Evolutionary conservation across 2,329 filamentous ascomycete species (phyloP), one percentile per base, ranked within the genome.

Genomic region (Scedosporium dehoogii): DNA sequence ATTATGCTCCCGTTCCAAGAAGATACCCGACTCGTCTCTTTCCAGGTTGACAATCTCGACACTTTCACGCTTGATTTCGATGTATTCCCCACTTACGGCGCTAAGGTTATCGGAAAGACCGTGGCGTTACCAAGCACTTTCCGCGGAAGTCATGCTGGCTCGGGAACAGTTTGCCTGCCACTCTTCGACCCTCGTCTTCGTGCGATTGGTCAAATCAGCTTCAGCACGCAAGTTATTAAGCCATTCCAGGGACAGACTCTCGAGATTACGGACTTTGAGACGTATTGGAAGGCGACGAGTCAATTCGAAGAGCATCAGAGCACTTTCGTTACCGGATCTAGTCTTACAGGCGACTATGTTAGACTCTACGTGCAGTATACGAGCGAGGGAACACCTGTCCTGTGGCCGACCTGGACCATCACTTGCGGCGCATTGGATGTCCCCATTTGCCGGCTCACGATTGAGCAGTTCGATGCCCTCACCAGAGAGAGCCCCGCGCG

Each of bases 231-330:
- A 72, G 91, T 97, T 27, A 96, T 99, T 73, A 97, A 96, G 70
- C 94, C 94, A 0, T 99, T 97, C 76, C 86, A 87, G 65, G 93
- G 94, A 6, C 89, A 92, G 64, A 92, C 94, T 3, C 79, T 99
- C 23, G 94, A 99, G 73, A 97, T 99, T 64, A 96, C 94, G 1
- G 92, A 97, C 70, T 99, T 97, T 69, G 94, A 96, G 66, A 97
- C 94, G 0, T 99, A 99, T 74, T 99, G 94, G 94, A 99, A 97
- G 75, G 93, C 93, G 0, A 99, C 94, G 1, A 96, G 92, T 70
- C 92, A 96, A 68, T 83, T 94, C 58, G 91, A 96, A 72, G 87
- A 90, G 59, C 75, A 75, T 0, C 90, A 89, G 25, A 94, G 85
- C 70, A 90, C 91, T 25, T 85, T 97, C 25, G 91, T 99, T 18